Evolutionary conservation across 805 yeast species (phyloP).

Genomic region (Pichia phayaonensis): DNA sequence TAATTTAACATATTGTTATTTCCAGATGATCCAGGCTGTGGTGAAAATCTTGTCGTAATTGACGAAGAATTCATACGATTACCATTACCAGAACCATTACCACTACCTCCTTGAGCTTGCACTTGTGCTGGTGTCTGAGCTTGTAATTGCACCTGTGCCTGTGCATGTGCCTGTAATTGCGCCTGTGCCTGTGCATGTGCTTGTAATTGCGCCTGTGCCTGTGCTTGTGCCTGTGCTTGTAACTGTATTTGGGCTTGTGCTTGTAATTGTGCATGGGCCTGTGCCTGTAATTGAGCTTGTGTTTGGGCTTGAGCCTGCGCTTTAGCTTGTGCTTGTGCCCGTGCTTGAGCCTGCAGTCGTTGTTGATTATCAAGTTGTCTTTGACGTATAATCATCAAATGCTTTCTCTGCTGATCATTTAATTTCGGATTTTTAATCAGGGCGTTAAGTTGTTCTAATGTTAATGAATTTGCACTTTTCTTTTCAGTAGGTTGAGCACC

Average conservation of each 20-base stretch:
- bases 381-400: slow-evolving; percentile 23
- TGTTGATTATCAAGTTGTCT: slow-evolving; percentile 26
- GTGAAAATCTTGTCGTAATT: slow-evolving; percentile 24
- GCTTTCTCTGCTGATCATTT: slow-evolving; percentile 38
- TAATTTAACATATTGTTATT: background rate
- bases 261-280: slow-evolving; percentile 16
- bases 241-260: background rate
- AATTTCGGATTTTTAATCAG: slow-evolving; percentile 30
- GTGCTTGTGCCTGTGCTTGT: slow-evolving; percentile 4
- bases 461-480: slow-evolving; percentile 10
- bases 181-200: slow-evolving; percentile 9
- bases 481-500: background rate
- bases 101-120: slow-evolving; percentile 6
- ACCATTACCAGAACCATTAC: slow-evolving; percentile 9
- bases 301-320: slow-evolving; percentile 7
- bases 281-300: slow-evolving; percentile 9
- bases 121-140: background rate
- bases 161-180: slow-evolving; percentile 18
- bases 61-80: slow-evolving; percentile 12
- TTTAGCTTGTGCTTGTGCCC: slow-evolving; percentile 17
- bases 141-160: slow-evolving; percentile 9
- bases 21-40: slow-evolving; percentile 19
- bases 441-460: slow-evolving; percentile 22
- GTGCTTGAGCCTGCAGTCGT: slow-evolving; percentile 14
- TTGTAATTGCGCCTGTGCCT: slow-evolving; percentile 23